These are phyloP conservation scores for Zygoascus tannicola DNA, from an alignment of 805 yeast species.

Conservation along the genomic window DNA sequence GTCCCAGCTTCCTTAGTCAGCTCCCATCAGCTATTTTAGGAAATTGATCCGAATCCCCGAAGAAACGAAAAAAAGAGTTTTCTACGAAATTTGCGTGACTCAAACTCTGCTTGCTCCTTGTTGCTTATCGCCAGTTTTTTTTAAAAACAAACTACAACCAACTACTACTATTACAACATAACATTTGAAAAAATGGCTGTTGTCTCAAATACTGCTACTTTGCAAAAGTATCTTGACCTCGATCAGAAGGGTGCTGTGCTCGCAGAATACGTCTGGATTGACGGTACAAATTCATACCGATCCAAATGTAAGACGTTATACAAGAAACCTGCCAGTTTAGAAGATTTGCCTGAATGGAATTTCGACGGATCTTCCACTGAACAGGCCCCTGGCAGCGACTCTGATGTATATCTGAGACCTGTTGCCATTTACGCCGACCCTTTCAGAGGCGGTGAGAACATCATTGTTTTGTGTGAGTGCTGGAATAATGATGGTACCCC, in stretches of 20 bases:
- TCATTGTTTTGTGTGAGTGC: slow-evolving; percentile 90
- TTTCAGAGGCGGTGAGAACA: slow-evolving; percentile 95
- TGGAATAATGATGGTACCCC: slow-evolving; percentile 99
- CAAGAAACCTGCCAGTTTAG: slow-evolving; percentile 58
- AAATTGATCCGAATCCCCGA: too few species aligned
- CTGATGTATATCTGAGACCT: slow-evolving; percentile 94
- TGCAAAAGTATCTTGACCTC: slow-evolving; percentile 73
- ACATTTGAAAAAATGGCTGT: slow-evolving; percentile 9
- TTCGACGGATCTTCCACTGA: slow-evolving; percentile 98
- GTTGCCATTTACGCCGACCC: slow-evolving; percentile 93
- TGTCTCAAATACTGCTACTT: slow-evolving; percentile 53
- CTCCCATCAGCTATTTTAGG: too few species aligned
- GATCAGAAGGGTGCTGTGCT: slow-evolving; percentile 79
- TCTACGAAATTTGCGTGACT: too few species aligned
- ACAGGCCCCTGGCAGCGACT: slow-evolving; percentile 97
- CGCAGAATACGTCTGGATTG: slow-evolving; percentile 98
- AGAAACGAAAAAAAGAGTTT: too few species aligned
- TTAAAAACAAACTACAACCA: too few species aligned
- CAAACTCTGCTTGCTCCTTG: too few species aligned
- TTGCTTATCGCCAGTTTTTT: too few species aligned
- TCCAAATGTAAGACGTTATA: slow-evolving; percentile 86
- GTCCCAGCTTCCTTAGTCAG: too few species aligned
- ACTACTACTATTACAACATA: too few species aligned
- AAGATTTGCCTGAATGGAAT: slow-evolving; percentile 97
- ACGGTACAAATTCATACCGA: slow-evolving; percentile 81